Evolutionary conservation across 345 rosid species (phyloP), one percentile per base, ranked within the genome.

Genomic region (Erucastrum elatum): DNA sequence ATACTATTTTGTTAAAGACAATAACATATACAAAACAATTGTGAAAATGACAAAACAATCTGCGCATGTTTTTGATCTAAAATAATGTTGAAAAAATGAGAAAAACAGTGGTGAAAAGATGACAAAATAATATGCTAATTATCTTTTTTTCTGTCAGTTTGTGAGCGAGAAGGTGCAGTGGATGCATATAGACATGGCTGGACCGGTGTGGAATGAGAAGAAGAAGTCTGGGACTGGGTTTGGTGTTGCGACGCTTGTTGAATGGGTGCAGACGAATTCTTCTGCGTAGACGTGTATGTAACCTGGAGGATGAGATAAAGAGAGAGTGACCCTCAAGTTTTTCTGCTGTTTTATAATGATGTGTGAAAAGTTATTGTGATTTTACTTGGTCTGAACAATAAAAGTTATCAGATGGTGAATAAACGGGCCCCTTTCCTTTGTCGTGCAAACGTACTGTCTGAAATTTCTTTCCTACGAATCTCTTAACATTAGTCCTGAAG

Each of bases 161-260:
- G 93, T 95, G 12, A 82, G 85, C 25, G 98, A 91, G 82, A 90
- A 90, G 86, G 94, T 93, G 69, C 91, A 91, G 10, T 95, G 99
- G 99, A 95, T 95, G 98, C 99, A 93, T 84, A 90, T 95, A 25
- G 99, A 95, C 85, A 75, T 93, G 65, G 98, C 99, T 66, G 99
- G 99, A 35, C 98, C 99, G 1, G 98, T 88, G 8, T 91, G 97
- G 94, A 89, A 56, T 8, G 97, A 93, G 12, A 95, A 93, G 93
- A 95, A 88, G 83, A 85, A 81, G 10, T 10, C 78, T 7, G 99
- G 93, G 1, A 91, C 98, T 0, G 98, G 99, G 61, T 93, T 93
- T 65, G 99, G 96, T 72, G 78, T 95, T 73, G 72, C 90, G 0
- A 95, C 97, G 8, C 87, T 95, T 21, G 99, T 93, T 11, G 99